Conservation (phyloP, 2,329 filamentous ascomycete genomes). For the Teratosphaeria destructans region DNA sequence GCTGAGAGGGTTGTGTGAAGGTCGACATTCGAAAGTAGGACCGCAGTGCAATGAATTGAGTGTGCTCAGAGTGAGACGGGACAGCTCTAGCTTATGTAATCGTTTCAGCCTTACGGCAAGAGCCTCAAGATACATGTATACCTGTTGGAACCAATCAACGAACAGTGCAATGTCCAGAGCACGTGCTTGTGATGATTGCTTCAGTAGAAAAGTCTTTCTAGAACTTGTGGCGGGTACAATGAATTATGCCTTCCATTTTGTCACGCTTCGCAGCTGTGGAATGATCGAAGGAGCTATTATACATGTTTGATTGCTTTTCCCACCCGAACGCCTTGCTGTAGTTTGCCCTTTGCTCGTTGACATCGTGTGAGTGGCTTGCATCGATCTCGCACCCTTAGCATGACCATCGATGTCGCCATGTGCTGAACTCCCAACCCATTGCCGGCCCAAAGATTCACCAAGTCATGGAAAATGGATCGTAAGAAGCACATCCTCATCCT, state of each 20-base stretch:
- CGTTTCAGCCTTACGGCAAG: background rate
- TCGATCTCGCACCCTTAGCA: background rate
- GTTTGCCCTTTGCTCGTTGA: background rate
- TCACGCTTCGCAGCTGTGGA: background rate
- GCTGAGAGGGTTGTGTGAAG: background rate
- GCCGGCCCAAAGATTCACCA: too few species aligned
- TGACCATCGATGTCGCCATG: background rate
- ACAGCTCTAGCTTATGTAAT: background rate
- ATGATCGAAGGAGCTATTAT: background rate
- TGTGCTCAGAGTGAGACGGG: background rate
- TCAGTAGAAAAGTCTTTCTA: too few species aligned
- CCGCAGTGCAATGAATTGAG: background rate
- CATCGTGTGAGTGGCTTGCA: background rate
- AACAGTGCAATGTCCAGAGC: too few species aligned
- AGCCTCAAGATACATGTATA: background rate
- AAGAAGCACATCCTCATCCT: background rate
- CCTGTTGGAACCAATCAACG: too few species aligned
- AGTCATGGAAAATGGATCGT: too few species aligned
- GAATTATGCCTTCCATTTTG: background rate
- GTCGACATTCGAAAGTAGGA: background rate
- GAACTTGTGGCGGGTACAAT: too few species aligned
- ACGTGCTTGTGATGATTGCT: background rate
- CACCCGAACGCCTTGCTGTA: background rate
- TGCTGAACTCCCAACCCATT: background rate
- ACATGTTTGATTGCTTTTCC: background rate